These are phyloP conservation scores for Penicillium simplicissimum DNA, from an alignment of 495 filamentous ascomycete genomes.

Conservation along the genomic window DNA sequence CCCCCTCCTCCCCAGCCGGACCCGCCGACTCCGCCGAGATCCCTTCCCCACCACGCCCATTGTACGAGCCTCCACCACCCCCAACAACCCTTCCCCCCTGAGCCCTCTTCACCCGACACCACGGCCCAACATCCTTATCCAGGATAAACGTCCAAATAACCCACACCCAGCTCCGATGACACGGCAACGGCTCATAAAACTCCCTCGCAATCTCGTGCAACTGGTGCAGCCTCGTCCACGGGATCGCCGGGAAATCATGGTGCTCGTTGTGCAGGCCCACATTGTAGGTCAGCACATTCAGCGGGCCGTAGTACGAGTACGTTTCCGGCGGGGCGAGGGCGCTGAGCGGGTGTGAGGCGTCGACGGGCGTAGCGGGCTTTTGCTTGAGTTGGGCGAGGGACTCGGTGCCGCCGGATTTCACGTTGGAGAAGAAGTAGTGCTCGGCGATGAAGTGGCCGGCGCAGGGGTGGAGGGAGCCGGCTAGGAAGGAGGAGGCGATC, in stretches of 20 bases:
- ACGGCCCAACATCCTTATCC: constrained; percentile 83
- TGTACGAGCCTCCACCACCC: constrained; percentile 29
- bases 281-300: constrained; percentile 94
- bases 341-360: constrained; percentile 43
- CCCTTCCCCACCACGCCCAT: constrained; percentile 46
- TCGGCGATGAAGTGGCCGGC: constrained; percentile 99
- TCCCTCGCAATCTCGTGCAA: constrained; percentile 82
- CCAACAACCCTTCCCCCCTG: constrained; percentile 74
- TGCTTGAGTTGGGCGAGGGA: constrained; percentile 46
- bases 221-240: constrained; percentile 80
- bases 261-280: constrained; percentile 98
- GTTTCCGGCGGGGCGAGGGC: constrained; percentile 79
- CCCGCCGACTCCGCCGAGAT: constrained; percentile 45
- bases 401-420: constrained; percentile 57
- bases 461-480: constrained; percentile 89
- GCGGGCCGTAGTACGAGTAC: constrained; percentile 91
- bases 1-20: constrained; percentile 39
- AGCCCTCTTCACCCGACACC: constrained; percentile 89
- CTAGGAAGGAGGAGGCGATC: constrained; percentile 84
- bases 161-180: constrained; percentile 84
- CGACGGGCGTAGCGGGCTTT: constrained; percentile 23
- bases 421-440: constrained; percentile 92
- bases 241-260: constrained; percentile 96
- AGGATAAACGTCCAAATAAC: constrained; percentile 95
- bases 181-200: constrained; percentile 88